Base-by-base conservation (phyloP, 2,329 filamentous ascomycete species). In the Aspergillus sclerotialis region DNA sequence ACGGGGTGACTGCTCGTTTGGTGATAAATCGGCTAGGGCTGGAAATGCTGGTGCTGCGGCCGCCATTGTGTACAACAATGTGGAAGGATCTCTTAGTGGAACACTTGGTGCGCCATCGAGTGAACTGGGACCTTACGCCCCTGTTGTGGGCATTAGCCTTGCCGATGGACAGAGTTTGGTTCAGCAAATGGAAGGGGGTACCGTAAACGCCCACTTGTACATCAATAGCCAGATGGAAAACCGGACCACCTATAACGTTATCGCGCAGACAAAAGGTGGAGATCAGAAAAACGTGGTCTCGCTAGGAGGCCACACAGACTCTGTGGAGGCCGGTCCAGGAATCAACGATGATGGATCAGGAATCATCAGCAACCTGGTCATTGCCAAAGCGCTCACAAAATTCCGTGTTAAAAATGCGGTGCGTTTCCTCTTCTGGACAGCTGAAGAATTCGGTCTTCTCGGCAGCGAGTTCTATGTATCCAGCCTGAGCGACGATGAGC, bases 261-360 rank as follows among this genome's bases (percentile, higher is more conserved):
- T 81, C 40, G 78, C 77, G 4, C 71, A 76, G 45, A 76, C 75
- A 8, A 72, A 69, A 40, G 60, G 57, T 10, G 78, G 78, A 28
- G 72, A 80, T 52, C 69, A 72, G 12, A 58, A 75, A 42, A 77
- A 80, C 49, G 64, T 74, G 21, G 63, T 81, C 30, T 69, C 75
- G 32, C 56, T 80, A 10, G 76, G 76, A 27, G 76, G 69, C 3
- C 78, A 82, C 56, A 72, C 69, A 12, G 78, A 82, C 58, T 76
- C 72, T 5, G 77, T 81, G 13, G 64, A 67, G 17, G 70, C 67
- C 3, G 78, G 78, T 0, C 77, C 78, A 2, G 83, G 83, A 13
- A 86, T 88, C 68, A 88, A 88, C 56, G 83, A 88, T 47, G 81
- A 88, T 49, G 83, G 83, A 30, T 80, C 78, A 3, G 83, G 83